Conservation (phyloP, 257 asterid species). For the Hygrophila difformis region DNA sequence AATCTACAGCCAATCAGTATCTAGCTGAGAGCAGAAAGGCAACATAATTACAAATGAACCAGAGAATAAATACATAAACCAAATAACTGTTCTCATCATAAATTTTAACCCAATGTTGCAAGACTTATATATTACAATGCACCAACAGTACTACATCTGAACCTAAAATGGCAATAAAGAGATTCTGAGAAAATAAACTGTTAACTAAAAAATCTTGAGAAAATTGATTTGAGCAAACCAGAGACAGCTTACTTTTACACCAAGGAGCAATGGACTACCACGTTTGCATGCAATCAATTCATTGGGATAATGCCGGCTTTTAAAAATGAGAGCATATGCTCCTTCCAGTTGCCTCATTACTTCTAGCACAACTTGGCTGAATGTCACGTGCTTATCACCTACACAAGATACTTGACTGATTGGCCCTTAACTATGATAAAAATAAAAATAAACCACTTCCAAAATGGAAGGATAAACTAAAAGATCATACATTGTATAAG, state of each 20-base stretch:
- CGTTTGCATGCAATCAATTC: slow-evolving; percentile 97
- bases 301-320: slow-evolving; percentile 86
- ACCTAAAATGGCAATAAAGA: slow-evolving; percentile 5
- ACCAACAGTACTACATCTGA: neutral
- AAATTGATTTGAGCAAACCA: too few relatives aligned
- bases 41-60: neutral
- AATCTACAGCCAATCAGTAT: neutral
- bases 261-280: slow-evolving; percentile 98
- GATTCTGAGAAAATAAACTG: too few relatives aligned
- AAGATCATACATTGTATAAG: neutral
- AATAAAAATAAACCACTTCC: too few relatives aligned
- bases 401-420: slow-evolving; percentile 18
- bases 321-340: slow-evolving; percentile 96
- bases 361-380: slow-evolving; percentile 95
- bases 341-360: slow-evolving; percentile 98
- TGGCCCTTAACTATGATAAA: neutral
- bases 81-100: too few relatives aligned
- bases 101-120: too few relatives aligned
- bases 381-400: slow-evolving; percentile 80
- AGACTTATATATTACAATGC: neutral
- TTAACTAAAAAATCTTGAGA: too few relatives aligned
- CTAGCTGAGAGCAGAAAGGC: neutral
- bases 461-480: slow-evolving; percentile 4
- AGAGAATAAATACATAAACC: neutral
- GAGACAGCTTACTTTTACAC: slow-evolving; percentile 70